Base-by-base conservation (phyloP, 2,329 filamentous ascomycete genomes). In the Bipolaris victoriae region DNA sequence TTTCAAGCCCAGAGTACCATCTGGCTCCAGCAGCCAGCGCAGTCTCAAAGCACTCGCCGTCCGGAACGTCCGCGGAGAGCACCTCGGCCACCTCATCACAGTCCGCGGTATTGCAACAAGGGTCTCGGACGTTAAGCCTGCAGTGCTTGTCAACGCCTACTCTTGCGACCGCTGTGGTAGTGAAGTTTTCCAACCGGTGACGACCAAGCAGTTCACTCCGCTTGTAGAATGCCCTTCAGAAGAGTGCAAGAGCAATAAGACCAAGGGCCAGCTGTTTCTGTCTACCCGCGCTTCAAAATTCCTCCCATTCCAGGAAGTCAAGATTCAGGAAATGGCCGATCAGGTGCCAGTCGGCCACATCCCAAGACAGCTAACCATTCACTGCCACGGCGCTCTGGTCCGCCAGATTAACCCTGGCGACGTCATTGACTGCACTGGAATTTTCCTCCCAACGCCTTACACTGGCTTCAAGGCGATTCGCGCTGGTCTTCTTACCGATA, bases 251-350 rank as follows among this genome's bases (percentile, higher is more conserved):
- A 84, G 85, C 60, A 98, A 97, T 77, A 92, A 97, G 76, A 87
- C 91, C 66, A 97, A 95, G 77, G 95, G 95, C 16, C 92, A 97
- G 76, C 84, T 99, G 37, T 94, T 96, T 76, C 87, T 96, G 36
- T 97, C 94, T 0, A 96, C 93, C n/a, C 86, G 95, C 68, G 95
- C 94, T 0, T 97, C 93, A 49, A 99, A 98, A 72, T 99, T 98
- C 73, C 80, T 97, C 70, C 92, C 95, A 3, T 99, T 99, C 81
- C 95, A 99, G 77, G 95, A 99, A 78, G 88, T 98, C 78, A 98
- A 98, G 81, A 92, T 99, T 55, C 95, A 99, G 78, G 95, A 99
- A 76, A 91, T 98, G 87, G 92, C 95, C n/a, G 95, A 99, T 75
- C 95, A 99, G 77, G 95, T 99, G 0, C 95, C 95, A 7, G 96